A percentile compares a stretch with the other conserved stretches of the same genome.
Conservation (phyloP, 2,329 filamentous ascomycete species). For the Arthroderma sp. region DNA sequence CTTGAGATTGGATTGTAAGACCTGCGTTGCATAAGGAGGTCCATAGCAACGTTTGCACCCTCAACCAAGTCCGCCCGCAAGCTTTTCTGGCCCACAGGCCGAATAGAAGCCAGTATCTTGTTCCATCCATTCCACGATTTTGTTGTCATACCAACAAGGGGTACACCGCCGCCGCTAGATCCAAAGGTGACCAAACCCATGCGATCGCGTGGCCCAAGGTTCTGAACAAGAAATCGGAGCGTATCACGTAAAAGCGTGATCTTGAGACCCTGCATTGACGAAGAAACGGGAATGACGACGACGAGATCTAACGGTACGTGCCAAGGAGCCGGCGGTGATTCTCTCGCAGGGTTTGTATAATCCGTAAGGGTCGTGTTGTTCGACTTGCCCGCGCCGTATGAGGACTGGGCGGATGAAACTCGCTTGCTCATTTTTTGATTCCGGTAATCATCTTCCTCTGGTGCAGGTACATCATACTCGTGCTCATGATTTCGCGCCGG, state of each 20-base stretch:
- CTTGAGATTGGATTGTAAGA: slow-evolving; percentile 89
- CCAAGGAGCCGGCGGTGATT: slow-evolving; percentile 40
- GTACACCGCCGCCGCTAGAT: slow-evolving; percentile 81
- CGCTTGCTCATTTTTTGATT: slow-evolving; percentile 46
- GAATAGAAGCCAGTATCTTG: slow-evolving; percentile 72
- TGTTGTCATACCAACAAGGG: slow-evolving; percentile 94
- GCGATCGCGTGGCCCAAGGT: slow-evolving; percentile 79
- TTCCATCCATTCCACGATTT: slow-evolving; percentile 89
- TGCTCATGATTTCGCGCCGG: slow-evolving; percentile 57
- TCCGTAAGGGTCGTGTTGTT: slow-evolving; percentile 81
- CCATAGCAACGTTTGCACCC: slow-evolving; percentile 96
- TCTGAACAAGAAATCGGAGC: slow-evolving; percentile 79
- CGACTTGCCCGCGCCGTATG: slow-evolving; percentile 69
- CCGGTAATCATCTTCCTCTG: slow-evolving; percentile 78
- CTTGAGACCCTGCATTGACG: slow-evolving; percentile 98
- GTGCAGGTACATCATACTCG: slow-evolving; percentile 66
- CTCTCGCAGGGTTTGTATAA: slow-evolving; percentile 59
- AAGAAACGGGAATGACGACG: slow-evolving; percentile 91
- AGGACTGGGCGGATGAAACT: slow-evolving; percentile 70
- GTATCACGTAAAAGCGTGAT: slow-evolving; percentile 88
- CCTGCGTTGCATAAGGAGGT: slow-evolving; percentile 93
- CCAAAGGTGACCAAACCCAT: slow-evolving; percentile 98
- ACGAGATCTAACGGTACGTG: slow-evolving; percentile 93
- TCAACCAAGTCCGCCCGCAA: slow-evolving; percentile 93
- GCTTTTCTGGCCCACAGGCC: slow-evolving; percentile 91